Evolutionary conservation across 306 rosid species (phyloP).

Genomic region (Neltuma alba): DNA sequence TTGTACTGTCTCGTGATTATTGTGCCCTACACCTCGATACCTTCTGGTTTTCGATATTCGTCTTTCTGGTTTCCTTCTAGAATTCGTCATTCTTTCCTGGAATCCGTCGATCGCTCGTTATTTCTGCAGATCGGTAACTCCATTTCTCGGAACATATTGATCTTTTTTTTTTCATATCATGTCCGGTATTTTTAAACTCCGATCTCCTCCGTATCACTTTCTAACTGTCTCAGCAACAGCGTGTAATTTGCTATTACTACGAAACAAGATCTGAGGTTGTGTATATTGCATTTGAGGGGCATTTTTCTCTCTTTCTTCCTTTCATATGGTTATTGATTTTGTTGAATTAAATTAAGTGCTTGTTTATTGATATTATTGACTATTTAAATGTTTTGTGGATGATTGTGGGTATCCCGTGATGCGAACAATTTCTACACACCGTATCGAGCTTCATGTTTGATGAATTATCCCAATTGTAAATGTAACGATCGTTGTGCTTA

Average conservation of each 20-base stretch:
- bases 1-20: neutral
- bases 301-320: neutral
- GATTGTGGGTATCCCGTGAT: neutral
- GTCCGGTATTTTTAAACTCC: neutral
- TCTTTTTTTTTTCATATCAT: neutral
- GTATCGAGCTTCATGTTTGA: constrained; percentile 1
- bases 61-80: neutral
- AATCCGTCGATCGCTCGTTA: constrained; percentile 12
- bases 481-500: neutral
- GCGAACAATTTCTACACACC: neutral
- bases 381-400: neutral
- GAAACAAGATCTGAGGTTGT: constrained; percentile 24
- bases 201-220: neutral
- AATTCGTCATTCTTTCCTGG: constrained; percentile 23
- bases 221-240: neutral
- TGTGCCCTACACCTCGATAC: neutral
- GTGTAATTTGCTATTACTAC: neutral
- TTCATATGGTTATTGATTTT: neutral
- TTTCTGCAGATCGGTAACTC: constrained; percentile 35
- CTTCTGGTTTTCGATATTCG: neutral
- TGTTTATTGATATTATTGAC: neutral
- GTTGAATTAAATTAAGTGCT: neutral
- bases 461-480: neutral
- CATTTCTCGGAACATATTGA: neutral
- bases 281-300: neutral